Conservation (phyloP, 2,329 filamentous ascomycete genomes). For the Penicillium sp. region DNA sequence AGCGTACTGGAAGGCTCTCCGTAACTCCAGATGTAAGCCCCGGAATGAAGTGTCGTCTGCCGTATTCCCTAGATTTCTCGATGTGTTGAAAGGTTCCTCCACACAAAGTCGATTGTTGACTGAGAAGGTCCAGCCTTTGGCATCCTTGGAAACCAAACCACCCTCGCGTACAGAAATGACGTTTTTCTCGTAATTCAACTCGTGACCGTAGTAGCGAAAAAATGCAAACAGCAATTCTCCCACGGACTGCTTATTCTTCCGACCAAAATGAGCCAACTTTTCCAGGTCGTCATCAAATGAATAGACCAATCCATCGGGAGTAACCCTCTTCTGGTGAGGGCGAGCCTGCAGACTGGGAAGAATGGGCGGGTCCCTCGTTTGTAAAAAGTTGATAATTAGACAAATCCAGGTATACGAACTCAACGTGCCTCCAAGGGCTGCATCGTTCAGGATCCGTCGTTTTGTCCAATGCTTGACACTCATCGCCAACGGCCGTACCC, state of each 20-base stretch:
- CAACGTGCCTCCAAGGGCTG: conserved; percentile 90
- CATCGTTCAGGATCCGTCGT: conserved; percentile 87
- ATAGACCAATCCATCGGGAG: conserved; percentile 62
- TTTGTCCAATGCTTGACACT: conserved; percentile 97
- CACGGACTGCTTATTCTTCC: conserved; percentile 72
- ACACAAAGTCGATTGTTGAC: conserved; percentile 84
- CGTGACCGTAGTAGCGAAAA: conserved; percentile 90
- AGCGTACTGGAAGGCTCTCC: conserved; percentile 79
- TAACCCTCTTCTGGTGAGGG: conserved; percentile 57
- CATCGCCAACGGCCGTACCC: conserved; percentile 90
- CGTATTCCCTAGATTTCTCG: conserved; percentile 88
- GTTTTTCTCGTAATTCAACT: conserved; percentile 80
- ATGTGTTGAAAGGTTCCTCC: conserved; percentile 91
- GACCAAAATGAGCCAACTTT: conserved; percentile 67
- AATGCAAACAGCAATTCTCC: conserved; percentile 91
- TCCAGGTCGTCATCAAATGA: conserved; percentile 84
- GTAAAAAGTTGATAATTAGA: conserved; percentile 92
- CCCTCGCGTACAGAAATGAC: conserved; percentile 83
- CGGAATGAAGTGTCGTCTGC: conserved; percentile 92
- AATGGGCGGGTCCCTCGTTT: conserved; percentile 77
- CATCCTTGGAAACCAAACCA: conserved; percentile 69
- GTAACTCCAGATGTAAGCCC: conserved; percentile 82
- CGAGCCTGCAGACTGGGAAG: conserved; percentile 79
- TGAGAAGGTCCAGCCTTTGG: conserved; percentile 80
- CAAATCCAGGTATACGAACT: conserved; percentile 99